A percentile compares a stretch with the other conserved stretches of the same genome.
phyloP scores from a whole-genome alignment of 768 basidiomycete genomes.

The Pleurotus platypus region DNA sequence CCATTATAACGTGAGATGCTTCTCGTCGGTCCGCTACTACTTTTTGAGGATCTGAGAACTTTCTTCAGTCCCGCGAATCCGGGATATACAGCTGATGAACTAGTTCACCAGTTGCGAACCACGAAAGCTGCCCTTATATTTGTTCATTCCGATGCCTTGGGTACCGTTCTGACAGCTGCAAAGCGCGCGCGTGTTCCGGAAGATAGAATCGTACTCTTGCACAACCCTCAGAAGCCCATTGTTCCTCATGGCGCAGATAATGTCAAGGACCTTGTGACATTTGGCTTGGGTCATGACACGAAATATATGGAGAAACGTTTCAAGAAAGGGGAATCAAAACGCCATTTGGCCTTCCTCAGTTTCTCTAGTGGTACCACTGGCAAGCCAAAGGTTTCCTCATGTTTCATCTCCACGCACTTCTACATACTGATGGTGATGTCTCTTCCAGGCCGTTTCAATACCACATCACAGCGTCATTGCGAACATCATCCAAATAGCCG shows the following conservation, averaged over 20 bases:
- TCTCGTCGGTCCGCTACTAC: no score
- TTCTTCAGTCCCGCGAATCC: conserved; percentile 60
- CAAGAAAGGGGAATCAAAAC: conserved; percentile 54
- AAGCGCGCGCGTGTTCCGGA: conserved; percentile 33
- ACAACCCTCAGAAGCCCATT: conserved; percentile 15
- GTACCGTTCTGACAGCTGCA: conserved; percentile 43
- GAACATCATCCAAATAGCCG: conserved; percentile 58
- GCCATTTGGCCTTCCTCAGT: conserved; percentile 60
- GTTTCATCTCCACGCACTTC: background rate
- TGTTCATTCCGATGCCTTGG: conserved; percentile 39
- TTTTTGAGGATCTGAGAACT: no score
- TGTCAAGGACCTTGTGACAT: conserved; percentile 44
- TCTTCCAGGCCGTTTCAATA: conserved; percentile 56
- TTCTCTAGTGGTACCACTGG: conserved; percentile 76
- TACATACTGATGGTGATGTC: background rate
- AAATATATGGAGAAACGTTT: conserved; percentile 45
- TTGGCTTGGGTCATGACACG: conserved; percentile 30
- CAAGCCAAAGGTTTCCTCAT: conserved; percentile 30
- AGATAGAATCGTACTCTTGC: conserved; percentile 38
- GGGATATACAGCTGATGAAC: conserved; percentile 51
- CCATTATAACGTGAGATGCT: conserved; percentile 47
- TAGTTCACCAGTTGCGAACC: conserved; percentile 50
- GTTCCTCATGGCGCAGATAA: conserved; percentile 16
- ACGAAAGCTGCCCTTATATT: conserved; percentile 47
- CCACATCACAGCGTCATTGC: conserved; percentile 63